Conservation (phyloP, 257 asterid species). For the Solanum infundibuliforme region DNA sequence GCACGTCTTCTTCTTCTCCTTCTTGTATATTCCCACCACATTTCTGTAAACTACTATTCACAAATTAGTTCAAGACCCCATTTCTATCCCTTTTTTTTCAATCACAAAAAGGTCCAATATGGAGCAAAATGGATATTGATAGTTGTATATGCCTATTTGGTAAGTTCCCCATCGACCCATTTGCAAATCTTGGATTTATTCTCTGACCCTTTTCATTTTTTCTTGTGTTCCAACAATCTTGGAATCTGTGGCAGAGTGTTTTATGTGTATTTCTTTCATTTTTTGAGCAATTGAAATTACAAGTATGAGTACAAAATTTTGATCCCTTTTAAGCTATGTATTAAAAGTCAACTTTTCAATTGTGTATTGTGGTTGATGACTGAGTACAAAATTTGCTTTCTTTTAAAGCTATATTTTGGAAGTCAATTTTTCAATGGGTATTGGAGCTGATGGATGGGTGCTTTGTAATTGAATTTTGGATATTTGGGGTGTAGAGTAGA, state of each 20-base stretch:
- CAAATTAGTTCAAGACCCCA: background rate
- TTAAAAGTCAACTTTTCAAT: background rate
- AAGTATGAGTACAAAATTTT: background rate
- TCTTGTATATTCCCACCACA: background rate
- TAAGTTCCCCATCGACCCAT: background rate
- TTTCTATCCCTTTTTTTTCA: background rate
- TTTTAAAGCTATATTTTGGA: background rate
- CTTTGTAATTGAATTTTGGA: background rate
- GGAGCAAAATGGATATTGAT: background rate
- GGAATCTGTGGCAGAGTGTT: background rate
- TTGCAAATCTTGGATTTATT: background rate
- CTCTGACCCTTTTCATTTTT: background rate
- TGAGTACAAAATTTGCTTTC: background rate
- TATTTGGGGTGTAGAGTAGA: background rate
- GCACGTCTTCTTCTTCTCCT: background rate
- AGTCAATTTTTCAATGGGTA: background rate
- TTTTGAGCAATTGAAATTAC: background rate
- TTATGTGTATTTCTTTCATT: background rate
- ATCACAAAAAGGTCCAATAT: background rate
- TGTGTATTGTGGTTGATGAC: background rate
- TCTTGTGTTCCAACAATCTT: background rate
- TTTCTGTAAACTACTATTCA: background rate
- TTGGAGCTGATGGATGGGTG: background rate
- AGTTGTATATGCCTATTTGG: background rate
- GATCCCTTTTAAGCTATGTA: background rate